phyloP scores from a whole-genome alignment of 257 asterid species.

The Solanum appendiculatum region DNA sequence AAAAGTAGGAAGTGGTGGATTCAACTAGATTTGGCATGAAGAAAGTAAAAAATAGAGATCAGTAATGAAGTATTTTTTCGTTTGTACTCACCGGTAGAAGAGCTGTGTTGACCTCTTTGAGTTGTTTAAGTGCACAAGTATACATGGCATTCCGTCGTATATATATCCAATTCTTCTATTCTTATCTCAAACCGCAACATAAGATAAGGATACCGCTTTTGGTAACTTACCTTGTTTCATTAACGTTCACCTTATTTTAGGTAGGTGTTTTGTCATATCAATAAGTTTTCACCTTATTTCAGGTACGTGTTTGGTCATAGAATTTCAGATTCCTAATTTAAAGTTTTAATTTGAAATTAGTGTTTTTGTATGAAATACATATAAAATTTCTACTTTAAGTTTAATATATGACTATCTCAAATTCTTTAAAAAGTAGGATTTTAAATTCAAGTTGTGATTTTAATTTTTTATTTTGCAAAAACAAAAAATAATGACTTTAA shows the following conservation, averaged over 20 bases:
- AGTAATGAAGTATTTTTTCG: background rate
- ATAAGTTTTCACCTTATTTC: background rate
- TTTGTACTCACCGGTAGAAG: background rate
- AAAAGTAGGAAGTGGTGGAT: background rate
- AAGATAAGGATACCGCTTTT: background rate
- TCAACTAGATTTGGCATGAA: background rate
- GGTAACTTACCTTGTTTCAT: background rate
- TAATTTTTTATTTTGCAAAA: too few relatives aligned
- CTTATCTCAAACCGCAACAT: background rate
- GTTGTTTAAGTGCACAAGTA: background rate
- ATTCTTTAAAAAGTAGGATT: too few relatives aligned
- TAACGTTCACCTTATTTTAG: background rate
- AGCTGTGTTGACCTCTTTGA: constrained; percentile 1
- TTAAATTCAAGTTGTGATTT: too few relatives aligned
- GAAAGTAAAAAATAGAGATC: background rate
- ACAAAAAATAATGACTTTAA: too few relatives aligned
- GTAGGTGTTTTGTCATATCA: background rate
- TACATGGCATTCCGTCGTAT: background rate
- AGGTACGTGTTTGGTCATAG: background rate
- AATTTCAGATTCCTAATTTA: too few relatives aligned
- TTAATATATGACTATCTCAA: too few relatives aligned
- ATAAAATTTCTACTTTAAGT: background rate
- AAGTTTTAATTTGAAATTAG: too few relatives aligned
- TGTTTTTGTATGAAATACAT: background rate
- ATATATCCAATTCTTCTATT: background rate